Evolutionary conservation across 352 stramenopile genomes (phyloP), one percentile per base, ranked within the genome.

Genomic region (Phytophthora idaei): DNA sequence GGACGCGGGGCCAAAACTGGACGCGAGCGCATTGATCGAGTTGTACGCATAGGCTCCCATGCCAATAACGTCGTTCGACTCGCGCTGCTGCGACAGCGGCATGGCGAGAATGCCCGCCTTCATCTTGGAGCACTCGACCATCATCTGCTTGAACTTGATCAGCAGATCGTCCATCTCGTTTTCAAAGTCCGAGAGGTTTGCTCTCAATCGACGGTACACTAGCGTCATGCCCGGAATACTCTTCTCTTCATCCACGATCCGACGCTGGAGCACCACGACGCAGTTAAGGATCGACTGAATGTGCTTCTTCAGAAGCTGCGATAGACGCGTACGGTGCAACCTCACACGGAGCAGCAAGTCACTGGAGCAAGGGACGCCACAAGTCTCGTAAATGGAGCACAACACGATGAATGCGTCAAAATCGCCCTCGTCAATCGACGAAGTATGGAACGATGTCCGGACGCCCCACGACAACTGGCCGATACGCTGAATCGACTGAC

Each of bases 321-420:
- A 75, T 17, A 95, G 66, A 3, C 80, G 78, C 5, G 73, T 81
- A 32, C 87, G 85, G 52, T 95, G 87, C 66, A 90, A 80, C 7
- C 82, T 77, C 31, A 95, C 54, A 55, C 87, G 87, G 31, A 92
- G 73, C 17, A 93, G 69, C 67, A 95, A 66, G 58, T 93, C 87
- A 51, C 75, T 87, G 5, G 81, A 77, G 29, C 84, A 93, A 39
- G 71, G 55, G 1, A 95, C 85, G 2, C 81, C 81, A 27, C 80
- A 75, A 25, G 66, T 69, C 50, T 90, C 74, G 55, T 95, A 95
- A 41, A 95, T 93, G n/a, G 85, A 92, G 65, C 87, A 95, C 25
- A 95, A 57, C 55, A 93, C 87, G 31, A 92, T 89, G 57, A 90
- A 95, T 21, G 85, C 87, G 39, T 95, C 85, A 55, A 93, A 93